phyloP scores from a whole-genome alignment of 352 stramenopile species.

The Pythium sp. region DNA sequence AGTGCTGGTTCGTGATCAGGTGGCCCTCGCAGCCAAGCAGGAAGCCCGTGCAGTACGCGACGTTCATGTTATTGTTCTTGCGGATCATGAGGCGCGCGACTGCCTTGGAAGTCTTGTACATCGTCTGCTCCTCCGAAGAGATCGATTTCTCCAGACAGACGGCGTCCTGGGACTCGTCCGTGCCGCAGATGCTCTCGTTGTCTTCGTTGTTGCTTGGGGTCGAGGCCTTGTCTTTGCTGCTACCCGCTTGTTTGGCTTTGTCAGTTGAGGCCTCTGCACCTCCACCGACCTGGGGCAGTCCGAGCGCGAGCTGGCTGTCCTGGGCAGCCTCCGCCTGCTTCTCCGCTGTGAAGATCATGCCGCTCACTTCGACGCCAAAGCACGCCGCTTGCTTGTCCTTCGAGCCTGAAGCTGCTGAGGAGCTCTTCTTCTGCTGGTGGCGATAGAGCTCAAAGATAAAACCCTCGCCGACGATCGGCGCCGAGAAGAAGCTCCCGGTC shows the following conservation, averaged over 20 bases:
- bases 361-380: slow-evolving; percentile 48
- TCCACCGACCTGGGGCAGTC: slow-evolving; percentile 17
- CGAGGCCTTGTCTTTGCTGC: slow-evolving; percentile 4
- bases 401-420: slow-evolving; percentile 4
- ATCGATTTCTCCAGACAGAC: slow-evolving; percentile 41
- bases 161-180: slow-evolving; percentile 68
- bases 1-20: slow-evolving; percentile 81
- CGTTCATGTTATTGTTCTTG: slow-evolving; percentile 55
- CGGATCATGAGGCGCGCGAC: slow-evolving; percentile 67
- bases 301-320: slow-evolving; percentile 20
- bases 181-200: slow-evolving; percentile 64
- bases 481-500: slow-evolving; percentile 51
- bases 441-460: slow-evolving; percentile 50
- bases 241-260: slow-evolving; percentile 5
- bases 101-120: slow-evolving; percentile 41
- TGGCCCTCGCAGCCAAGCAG: slow-evolving; percentile 73
- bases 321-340: slow-evolving; percentile 26
- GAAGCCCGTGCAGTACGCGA: slow-evolving; percentile 72
- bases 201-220: slow-evolving; percentile 17
- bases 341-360: slow-evolving; percentile 41
- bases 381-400: slow-evolving; percentile 20
- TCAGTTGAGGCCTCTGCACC: neutral
- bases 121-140: slow-evolving; percentile 24
- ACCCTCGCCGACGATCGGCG: slow-evolving; percentile 38
- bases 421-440: slow-evolving; percentile 4